Evolutionary conservation across 768 basidiomycete genomes (phyloP), one percentile per base, ranked within the genome.

Genomic region (Tremella yokohamensis): DNA sequence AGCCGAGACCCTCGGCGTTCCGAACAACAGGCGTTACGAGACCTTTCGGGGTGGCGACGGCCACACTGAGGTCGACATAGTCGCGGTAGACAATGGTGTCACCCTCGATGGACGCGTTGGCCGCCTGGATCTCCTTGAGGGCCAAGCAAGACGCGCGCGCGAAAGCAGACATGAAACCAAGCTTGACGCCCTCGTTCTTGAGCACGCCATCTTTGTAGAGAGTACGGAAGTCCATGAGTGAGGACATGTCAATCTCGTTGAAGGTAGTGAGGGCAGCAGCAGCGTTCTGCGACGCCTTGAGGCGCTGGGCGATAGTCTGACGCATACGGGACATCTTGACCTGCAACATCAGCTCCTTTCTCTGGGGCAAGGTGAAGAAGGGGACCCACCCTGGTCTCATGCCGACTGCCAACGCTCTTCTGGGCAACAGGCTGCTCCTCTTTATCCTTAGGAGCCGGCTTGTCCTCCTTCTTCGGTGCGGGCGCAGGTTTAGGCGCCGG

Each of bases 301-400:
- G 84, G 52, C 94, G 91, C 79, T 93, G 90, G 48, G 93, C 88
- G 71, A 99, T 99, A 61, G 93, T 90, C 62, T 89, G 82, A 48
- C 94, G 89, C 96, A 99, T 99, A 52, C 93, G 87, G 78, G 84
- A 93, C 93, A 99, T 97, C 82, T 97, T 98, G 73, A 98, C 86
- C 89, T 90, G 68, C 19, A 48, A 42, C 7, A 26, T 25, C 20
- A 49, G 20, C 13, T 11, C 8, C 15, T 45, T 15, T 8, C 25
- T 4, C 12, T 38, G 54, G 15, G 2, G 13, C 49, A 12, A 8
- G 7, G 20, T 3, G 6, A 9, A 4, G 49, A 22, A 22, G 18
- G 11, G 13, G 24, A 78, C 83, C 60, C 72, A 89, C 92, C 73
- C 93, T 82, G 13, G 89, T 94, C 82, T 97, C 93, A 61, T 81